phyloP scores from a whole-genome alignment of 805 yeast genomes.

The Candida multigemmis region DNA sequence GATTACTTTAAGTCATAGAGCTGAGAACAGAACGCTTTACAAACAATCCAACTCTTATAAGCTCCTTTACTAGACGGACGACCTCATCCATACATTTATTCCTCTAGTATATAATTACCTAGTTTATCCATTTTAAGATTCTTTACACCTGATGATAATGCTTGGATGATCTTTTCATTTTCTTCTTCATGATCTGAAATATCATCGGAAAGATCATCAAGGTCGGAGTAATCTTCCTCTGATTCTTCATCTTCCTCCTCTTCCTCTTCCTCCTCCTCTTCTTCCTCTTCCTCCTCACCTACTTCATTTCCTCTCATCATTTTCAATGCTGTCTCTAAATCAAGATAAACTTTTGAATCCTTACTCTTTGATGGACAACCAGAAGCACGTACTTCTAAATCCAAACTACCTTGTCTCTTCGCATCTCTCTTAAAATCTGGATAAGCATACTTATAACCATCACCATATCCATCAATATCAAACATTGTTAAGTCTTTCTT shows the following conservation, averaged over 20 bases:
- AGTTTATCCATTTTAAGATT: constrained; percentile 72
- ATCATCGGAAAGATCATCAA: constrained; percentile 21
- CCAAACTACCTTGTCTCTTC: constrained; percentile 57
- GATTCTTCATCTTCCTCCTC: constrained; percentile 19
- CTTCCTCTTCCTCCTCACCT: constrained; percentile 17
- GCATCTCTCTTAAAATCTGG: constrained; percentile 80
- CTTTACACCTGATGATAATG: constrained; percentile 53
- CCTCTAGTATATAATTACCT: constrained; percentile 71
- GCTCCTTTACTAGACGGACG: too few species aligned
- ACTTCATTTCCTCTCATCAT: constrained; percentile 42
- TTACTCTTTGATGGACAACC: constrained; percentile 50
- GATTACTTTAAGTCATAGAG: background rate
- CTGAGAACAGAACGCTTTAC: constrained; percentile 2
- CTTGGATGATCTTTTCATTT: constrained; percentile 56
- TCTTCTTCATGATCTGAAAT: constrained; percentile 22
- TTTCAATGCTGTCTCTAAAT: constrained; percentile 69
- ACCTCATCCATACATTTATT: too few species aligned
- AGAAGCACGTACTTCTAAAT: constrained; percentile 84
- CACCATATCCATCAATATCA: constrained; percentile 75
- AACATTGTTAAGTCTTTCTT: constrained; percentile 58
- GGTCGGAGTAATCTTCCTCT: constrained; percentile 19
- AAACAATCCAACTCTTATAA: too few species aligned
- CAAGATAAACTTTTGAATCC: constrained; percentile 23
- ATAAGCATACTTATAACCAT: constrained; percentile 64
- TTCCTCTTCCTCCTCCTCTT: constrained; percentile 15